Evolutionary conservation across 768 basidiomycete species (phyloP), one percentile per base, ranked within the genome.

Genomic region (Daedaleopsis nitida): DNA sequence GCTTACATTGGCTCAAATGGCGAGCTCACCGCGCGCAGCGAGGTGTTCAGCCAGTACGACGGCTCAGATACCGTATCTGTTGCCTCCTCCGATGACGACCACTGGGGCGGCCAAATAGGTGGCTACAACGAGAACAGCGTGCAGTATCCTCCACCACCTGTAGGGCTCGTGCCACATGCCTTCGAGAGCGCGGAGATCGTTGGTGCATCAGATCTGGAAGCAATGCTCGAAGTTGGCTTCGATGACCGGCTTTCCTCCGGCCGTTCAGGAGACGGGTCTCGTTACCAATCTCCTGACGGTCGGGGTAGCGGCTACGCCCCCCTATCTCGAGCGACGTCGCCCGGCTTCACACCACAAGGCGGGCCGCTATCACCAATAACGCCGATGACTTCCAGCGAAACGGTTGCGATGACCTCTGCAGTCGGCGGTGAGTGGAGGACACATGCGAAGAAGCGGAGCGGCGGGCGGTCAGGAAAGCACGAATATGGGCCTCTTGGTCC

Each of bases 21-120:
- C 45, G 76, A 84, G 59, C 80, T 92, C 47, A 78, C 80, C 55
- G 84, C 84, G 13, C 81, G 79, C 27, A 72, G 77, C 48, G 86
- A 88, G 61, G 70, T 79, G 65, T 60, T 67, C 45, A 78, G 76
- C 61, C 85, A 87, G 68, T 88, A 87, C 66, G 90, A 91, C 65
- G 84, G 87, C 50, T 92, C 91, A 12, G 94, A 96, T 70, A 87
- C 91, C 1, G 72, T 85, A 49, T 96, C 94, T 11, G 76, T 95
- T 58, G 78, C 85, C 17, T 94, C 92, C 5, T 92, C 93, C 10
- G 96, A 98, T 38, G 95, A 96, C 45, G 96, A 98, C 70, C 88
- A 94, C 37, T 99, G 96, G 95, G 94, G 95, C 3, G 79, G 84
- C 5, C 96, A 99, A 73, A 94, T 99, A 57, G 96, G 96, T 12